A percentile compares a stretch with the other conserved stretches of the same genome.
Conservation (phyloP, 345 rosid genomes). For the Eutrema yunnanense region DNA sequence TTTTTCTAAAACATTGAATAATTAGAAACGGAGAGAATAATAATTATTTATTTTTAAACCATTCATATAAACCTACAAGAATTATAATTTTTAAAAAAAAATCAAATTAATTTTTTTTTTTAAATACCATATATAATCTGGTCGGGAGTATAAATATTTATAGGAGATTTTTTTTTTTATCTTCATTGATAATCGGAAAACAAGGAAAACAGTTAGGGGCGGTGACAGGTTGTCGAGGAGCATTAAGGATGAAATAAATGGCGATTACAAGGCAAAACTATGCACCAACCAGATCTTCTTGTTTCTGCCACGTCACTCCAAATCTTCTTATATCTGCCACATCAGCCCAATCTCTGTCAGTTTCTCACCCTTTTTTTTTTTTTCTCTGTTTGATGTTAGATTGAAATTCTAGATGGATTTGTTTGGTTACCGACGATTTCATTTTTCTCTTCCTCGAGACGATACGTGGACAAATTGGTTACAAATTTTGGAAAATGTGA, state of each 20-base stretch:
- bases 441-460: not conserved
- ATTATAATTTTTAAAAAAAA: too few relatives aligned
- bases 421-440: conserved; percentile 19
- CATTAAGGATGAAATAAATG: conserved; percentile 13
- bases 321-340: conserved; percentile 13
- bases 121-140: too few relatives aligned
- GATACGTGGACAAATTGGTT: conserved; percentile 10
- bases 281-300: conserved; percentile 28
- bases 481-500: not conserved
- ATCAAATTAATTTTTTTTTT: too few relatives aligned
- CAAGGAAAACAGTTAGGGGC: conserved; percentile 22
- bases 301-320: conserved; percentile 9
- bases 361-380: not conserved
- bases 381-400: not conserved
- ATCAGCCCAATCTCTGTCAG: conserved; percentile 2
- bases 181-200: not conserved
- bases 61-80: too few relatives aligned
- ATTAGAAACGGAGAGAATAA: too few relatives aligned
- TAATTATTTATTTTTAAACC: too few relatives aligned
- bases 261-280: conserved; percentile 24
- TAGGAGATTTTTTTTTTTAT: too few relatives aligned
- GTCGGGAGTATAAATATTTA: too few relatives aligned
- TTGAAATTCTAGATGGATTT: conserved; percentile 18
- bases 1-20: too few relatives aligned
- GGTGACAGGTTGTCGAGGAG: conserved; percentile 15